Percentiles rank a stretch among this genome's conserved stretches.
phyloP scores from a whole-genome alignment of 2,329 filamentous ascomycete species.

The Didymella pomorum region DNA sequence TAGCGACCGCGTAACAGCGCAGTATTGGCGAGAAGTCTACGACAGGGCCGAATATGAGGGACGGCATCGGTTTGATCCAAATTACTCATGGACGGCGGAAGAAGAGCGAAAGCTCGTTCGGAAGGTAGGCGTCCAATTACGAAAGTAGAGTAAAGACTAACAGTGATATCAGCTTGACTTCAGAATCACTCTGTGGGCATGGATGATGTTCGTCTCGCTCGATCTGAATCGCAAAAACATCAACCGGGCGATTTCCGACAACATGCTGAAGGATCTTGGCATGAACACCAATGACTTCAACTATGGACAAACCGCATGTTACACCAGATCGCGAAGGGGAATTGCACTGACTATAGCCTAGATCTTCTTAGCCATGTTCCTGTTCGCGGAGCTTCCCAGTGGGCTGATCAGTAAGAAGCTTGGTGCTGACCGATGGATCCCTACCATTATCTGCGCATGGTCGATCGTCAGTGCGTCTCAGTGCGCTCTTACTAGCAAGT shows the following conservation, averaged over 20 bases:
- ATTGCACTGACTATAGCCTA: constrained; percentile 17
- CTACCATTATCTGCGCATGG: constrained; percentile 49
- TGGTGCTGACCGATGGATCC: constrained; percentile 56
- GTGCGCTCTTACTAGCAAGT: constrained; percentile 43
- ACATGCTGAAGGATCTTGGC: constrained; percentile 37
- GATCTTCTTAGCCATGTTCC: constrained; percentile 52
- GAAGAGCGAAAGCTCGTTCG: constrained; percentile 58
- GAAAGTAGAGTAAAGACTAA: not conserved
- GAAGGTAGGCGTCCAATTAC: constrained; percentile 46
- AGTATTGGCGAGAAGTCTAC: constrained; percentile 39
- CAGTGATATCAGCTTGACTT: constrained; percentile 33
- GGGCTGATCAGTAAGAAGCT: constrained; percentile 61
- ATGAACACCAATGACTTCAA: constrained; percentile 46
- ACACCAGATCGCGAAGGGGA: not conserved
- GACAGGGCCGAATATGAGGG: constrained; percentile 46
- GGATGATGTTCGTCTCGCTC: constrained; percentile 60
- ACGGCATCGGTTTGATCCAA: constrained; percentile 59
- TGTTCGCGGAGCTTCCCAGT: constrained; percentile 60
- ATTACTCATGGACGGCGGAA: constrained; percentile 55
- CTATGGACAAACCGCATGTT: constrained; percentile 50
- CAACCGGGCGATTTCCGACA: constrained; percentile 52
- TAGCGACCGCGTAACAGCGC: constrained; percentile 32
- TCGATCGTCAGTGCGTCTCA: constrained; percentile 50
- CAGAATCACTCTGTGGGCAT: constrained; percentile 45
- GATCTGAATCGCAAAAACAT: constrained; percentile 60